Percentiles rank a stretch among this genome's conserved stretches.
These are phyloP conservation scores for Wickerhamomyces strasburgensis DNA, from an alignment of 805 yeast species.

Conservation along the genomic window DNA sequence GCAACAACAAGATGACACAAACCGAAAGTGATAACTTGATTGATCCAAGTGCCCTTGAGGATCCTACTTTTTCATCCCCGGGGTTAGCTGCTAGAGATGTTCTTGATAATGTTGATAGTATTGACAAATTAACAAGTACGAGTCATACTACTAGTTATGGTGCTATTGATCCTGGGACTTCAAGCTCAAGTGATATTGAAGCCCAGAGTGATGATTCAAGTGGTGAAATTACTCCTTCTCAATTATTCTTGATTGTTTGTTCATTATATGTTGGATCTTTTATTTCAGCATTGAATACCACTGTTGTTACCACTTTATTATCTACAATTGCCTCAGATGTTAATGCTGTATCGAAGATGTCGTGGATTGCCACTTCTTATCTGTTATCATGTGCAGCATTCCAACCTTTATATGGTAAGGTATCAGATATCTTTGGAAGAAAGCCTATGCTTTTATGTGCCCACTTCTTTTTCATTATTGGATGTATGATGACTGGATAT, in stretches of 20 bases:
- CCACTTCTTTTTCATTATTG: conserved; percentile 35
- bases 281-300: conserved; percentile 57
- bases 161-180: conserved; percentile 5
- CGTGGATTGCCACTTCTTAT: conserved; percentile 67
- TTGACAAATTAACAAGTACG: conserved; percentile 2
- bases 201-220: conserved; percentile 2
- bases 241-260: conserved; percentile 25
- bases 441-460: conserved; percentile 37
- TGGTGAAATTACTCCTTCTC: conserved; percentile 4
- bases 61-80: conserved; percentile 14
- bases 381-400: conserved; percentile 59
- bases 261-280: conserved; percentile 41
- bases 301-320: conserved; percentile 59
- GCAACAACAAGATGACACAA: not conserved
- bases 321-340: conserved; percentile 62
- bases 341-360: conserved; percentile 52
- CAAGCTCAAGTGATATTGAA: conserved; percentile 4
- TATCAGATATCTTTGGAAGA: conserved; percentile 64
- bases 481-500: conserved; percentile 37
- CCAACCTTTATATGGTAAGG: conserved; percentile 61
- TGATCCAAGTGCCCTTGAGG: conserved; percentile 13
- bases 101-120: conserved; percentile 12
- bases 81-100: conserved; percentile 16
- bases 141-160: conserved; percentile 14
- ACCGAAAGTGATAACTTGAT: not conserved